phyloP scores from a whole-genome alignment of 2,329 filamentous ascomycete genomes.

The Fusarium ramigenum region DNA sequence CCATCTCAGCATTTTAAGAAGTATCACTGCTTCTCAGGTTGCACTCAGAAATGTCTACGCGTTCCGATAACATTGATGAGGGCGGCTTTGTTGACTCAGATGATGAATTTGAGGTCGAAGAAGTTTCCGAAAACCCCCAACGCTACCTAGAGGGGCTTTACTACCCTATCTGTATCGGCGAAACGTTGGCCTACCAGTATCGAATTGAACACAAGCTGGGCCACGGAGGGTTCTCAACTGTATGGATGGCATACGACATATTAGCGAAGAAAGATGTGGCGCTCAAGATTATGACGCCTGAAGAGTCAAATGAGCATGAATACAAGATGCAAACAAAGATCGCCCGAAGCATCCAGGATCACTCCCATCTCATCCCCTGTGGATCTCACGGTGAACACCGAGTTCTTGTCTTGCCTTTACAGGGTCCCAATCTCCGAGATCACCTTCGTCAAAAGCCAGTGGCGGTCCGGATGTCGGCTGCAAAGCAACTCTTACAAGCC shows the following conservation, averaged over 20 bases:
- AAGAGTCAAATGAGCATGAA: neutral
- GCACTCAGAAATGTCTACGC: neutral
- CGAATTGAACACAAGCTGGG: neutral
- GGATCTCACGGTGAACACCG: fast-evolving
- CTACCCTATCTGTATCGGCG: neutral
- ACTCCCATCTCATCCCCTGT: neutral
- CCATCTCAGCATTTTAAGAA: no score
- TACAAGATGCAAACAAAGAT: neutral
- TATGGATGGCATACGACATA: neutral
- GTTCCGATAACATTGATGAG: no score
- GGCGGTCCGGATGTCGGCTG: neutral
- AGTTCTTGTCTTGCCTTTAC: neutral
- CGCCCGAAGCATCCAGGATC: fast-evolving
- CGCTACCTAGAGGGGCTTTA: neutral
- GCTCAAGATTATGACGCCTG: neutral
- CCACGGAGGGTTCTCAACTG: neutral
- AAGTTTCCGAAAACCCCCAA: neutral
- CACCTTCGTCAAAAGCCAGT: neutral
- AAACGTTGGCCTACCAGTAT: neutral
- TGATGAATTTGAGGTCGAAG: neutral
- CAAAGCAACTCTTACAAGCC: neutral
- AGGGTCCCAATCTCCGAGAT: neutral
- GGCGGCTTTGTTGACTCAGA: no score
- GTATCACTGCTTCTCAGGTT: fast-evolving
- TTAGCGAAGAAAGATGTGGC: neutral